Evolutionary conservation across 75 land plant genomes (phyloP), one percentile per base, ranked within the genome.

Genomic region (Selaginella tamariscina): DNA sequence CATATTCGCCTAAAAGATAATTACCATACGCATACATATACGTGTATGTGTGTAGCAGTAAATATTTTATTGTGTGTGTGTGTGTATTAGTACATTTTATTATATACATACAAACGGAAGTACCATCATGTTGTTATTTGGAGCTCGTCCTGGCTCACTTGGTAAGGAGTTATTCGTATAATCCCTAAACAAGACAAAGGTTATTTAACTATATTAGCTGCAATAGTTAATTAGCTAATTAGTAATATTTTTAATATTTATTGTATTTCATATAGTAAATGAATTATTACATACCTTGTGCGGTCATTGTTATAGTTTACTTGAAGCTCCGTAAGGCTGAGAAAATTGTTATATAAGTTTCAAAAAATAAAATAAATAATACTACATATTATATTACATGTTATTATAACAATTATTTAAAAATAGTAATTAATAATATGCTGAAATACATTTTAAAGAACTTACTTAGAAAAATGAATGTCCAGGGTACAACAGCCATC

Each of bases 401-500:
- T n/a, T n/a, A n/a, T n/a, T n/a, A n/a, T n/a, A n/a, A n/a, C n/a
- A n/a, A n/a, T n/a, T n/a, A n/a, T n/a, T n/a, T n/a, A n/a, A n/a
- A n/a, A n/a, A n/a, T n/a, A n/a, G n/a, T n/a, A n/a, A n/a, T n/a
- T n/a, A n/a, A n/a, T n/a, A n/a, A n/a, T n/a, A n/a, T n/a, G n/a
- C n/a, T n/a, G n/a, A n/a, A n/a, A n/a, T n/a, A n/a, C n/a, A n/a
- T n/a, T n/a, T n/a, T n/a, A n/a, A n/a, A 39, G 15, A n/a, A n/a
- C 88, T 66, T 81, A 95, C 99, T 95, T 95, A 27, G 99, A 95
- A 69, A 82, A 95, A 65, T 95, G 99, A 67, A 95, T 90, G 67
- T 95, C 99, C 55, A 95, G 73, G 64, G 89, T 90, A 63, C 99
- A 95, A 78, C 99, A 95, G 24, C 99, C 99, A 84, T 95, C 99